Evolutionary conservation across 1,284 basidiomycete species (phyloP).

Genomic region (Cryptococcus deneoformans): DNA sequence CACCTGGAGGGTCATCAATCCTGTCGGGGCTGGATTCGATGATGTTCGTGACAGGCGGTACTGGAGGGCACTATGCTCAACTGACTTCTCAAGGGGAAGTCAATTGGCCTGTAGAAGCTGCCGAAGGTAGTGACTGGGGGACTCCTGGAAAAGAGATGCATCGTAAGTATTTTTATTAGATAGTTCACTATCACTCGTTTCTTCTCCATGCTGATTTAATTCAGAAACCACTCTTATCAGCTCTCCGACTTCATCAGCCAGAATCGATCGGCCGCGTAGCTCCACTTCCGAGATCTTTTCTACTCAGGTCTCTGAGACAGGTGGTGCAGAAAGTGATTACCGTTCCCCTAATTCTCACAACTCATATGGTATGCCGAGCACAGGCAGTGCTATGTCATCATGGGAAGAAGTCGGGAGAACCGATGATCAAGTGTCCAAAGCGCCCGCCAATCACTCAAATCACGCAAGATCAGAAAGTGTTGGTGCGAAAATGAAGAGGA

Average conservation of each 20-base stretch:
- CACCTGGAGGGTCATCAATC: slow-evolving; percentile 23
- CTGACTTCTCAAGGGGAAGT: slow-evolving; percentile 3
- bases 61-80: slow-evolving; percentile 2
- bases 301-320: neutral
- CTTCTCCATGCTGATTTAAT: slow-evolving; percentile 6
- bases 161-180: slow-evolving; percentile 16
- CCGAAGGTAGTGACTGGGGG: slow-evolving; percentile 38
- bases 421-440: slow-evolving; percentile 17
- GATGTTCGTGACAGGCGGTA: slow-evolving; percentile 34
- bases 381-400: slow-evolving; percentile 30
- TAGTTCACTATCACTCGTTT: neutral
- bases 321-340: neutral
- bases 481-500: slow-evolving; percentile 34
- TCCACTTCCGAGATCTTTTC: neutral
- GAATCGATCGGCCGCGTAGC: too few species aligned
- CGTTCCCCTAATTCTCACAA: slow-evolving; percentile 5
- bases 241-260: neutral
- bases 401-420: slow-evolving; percentile 40
- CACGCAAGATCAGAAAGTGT: slow-evolving; percentile 40
- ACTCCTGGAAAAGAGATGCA: slow-evolving; percentile 28
- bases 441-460: slow-evolving; percentile 26
- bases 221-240: slow-evolving; percentile 15
- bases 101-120: slow-evolving; percentile 27
- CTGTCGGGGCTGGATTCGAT: slow-evolving; percentile 24
- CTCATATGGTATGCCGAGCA: slow-evolving; percentile 7